Conservation (phyloP, 2,329 filamentous ascomycete genomes). For the Aspergillus melleus region DNA sequence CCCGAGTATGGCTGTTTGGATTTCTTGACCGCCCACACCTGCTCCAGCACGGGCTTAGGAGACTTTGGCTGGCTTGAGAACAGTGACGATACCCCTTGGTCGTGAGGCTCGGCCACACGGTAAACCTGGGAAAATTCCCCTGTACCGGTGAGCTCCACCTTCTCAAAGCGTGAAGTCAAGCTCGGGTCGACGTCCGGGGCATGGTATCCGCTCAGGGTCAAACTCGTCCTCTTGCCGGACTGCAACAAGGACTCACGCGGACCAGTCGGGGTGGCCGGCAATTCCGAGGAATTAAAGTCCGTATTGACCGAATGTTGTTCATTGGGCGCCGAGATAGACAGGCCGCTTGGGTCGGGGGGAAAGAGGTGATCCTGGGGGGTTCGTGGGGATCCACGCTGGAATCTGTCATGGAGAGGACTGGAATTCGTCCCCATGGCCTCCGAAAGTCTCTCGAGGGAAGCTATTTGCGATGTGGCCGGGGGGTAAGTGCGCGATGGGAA, state of each 20-base stretch:
- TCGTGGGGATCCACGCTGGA: constrained; percentile 62
- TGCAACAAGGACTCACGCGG: constrained; percentile 58
- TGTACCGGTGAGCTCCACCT: constrained; percentile 75
- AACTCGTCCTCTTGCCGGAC: constrained; percentile 62
- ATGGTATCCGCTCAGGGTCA: constrained; percentile 70
- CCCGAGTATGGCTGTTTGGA: constrained; percentile 78
- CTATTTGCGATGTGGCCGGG: constrained; percentile 32
- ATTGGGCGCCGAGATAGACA: constrained; percentile 73
- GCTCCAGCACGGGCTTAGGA: constrained; percentile 54
- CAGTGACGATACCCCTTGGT: constrained; percentile 40
- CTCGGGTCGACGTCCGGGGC: constrained; percentile 73
- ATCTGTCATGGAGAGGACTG: constrained; percentile 60
- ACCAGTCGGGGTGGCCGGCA: constrained; percentile 81
- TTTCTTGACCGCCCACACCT: constrained; percentile 92
- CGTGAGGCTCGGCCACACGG: constrained; percentile 60
- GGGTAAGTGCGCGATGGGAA: constrained; percentile 39
- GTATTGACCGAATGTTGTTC: constrained; percentile 42
- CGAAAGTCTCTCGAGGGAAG: constrained; percentile 36
- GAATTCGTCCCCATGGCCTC: constrained; percentile 38
- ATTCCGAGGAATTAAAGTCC: constrained; percentile 47
- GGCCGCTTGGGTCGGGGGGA: constrained; percentile 75
- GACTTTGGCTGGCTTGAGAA: constrained; percentile 52
- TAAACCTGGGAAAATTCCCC: constrained; percentile 96
- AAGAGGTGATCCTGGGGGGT: constrained; percentile 76
- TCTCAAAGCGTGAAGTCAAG: constrained; percentile 73